Percentiles rank a stretch among this genome's conserved stretches.
Conservation (phyloP, 2,329 filamentous ascomycete species). For the Hypoxylon sp. region DNA sequence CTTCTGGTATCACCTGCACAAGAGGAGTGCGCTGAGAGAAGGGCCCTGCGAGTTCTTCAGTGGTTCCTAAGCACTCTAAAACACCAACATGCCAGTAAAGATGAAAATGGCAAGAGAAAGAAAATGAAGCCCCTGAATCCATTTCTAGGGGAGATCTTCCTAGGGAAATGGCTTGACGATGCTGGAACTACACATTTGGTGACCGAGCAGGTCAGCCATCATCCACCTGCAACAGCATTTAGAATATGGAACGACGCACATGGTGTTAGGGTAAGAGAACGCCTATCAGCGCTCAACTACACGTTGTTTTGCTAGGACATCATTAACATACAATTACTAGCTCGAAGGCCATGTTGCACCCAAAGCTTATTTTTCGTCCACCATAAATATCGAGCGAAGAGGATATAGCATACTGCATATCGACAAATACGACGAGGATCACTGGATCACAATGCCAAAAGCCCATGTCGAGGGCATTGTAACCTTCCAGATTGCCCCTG, state of each 20-base stretch:
- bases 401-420: conserved; percentile 89
- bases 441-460: conserved; percentile 91
- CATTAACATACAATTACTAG: conserved; percentile 53
- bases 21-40: conserved; percentile 84
- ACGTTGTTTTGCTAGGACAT: background rate
- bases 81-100: conserved; percentile 82
- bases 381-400: conserved; percentile 95
- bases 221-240: conserved; percentile 95
- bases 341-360: conserved; percentile 95
- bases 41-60: conserved; percentile 89
- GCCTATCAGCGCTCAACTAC: background rate
- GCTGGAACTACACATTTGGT: conserved; percentile 87
- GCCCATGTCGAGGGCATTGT: conserved; percentile 96
- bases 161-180: conserved; percentile 89
- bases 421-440: conserved; percentile 59
- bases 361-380: conserved; percentile 93
- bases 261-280: conserved; percentile 68
- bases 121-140: conserved; percentile 95
- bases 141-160: conserved; percentile 93
- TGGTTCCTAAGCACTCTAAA: conserved; percentile 97
- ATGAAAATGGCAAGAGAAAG: conserved; percentile 87
- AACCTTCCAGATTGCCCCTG: conserved; percentile 87
- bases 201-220: conserved; percentile 95
- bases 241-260: conserved; percentile 89
- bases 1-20: conserved; percentile 86